A percentile compares a stretch with the other conserved stretches of the same genome.
phyloP scores from a whole-genome alignment of 1,284 basidiomycete species.

The Ganoderma lingzhi region DNA sequence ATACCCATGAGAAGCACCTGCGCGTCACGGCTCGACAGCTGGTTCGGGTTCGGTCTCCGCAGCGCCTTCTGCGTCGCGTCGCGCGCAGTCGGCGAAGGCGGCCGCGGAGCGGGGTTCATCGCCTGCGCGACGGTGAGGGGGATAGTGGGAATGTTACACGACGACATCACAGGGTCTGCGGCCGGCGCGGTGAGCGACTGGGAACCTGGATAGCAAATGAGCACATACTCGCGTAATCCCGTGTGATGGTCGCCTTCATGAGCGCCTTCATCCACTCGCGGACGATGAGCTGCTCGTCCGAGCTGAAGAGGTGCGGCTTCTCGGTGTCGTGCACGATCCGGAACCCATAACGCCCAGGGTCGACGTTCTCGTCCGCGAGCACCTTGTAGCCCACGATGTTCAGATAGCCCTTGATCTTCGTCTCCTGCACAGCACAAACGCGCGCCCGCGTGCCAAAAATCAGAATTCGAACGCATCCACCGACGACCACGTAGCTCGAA shows the following conservation, averaged over 20 bases:
- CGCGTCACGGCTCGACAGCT: constrained; percentile 88
- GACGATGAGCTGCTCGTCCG: constrained; percentile 84
- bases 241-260: constrained; percentile 97
- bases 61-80: constrained; percentile 91
- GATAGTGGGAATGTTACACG: constrained; percentile 97
- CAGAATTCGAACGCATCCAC: constrained; percentile 12
- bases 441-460: constrained; percentile 13
- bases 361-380: constrained; percentile 90
- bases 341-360: constrained; percentile 96
- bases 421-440: constrained; percentile 64
- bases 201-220: constrained; percentile 6
- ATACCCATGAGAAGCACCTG: constrained; percentile 82
- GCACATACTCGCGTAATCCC: constrained; percentile 86
- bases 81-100: constrained; percentile 90
- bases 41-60: constrained; percentile 88
- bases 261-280: constrained; percentile 99
- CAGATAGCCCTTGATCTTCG: constrained; percentile 95
- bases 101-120: constrained; percentile 94
- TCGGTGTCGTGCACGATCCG: constrained; percentile 91
- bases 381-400: constrained; percentile 94
- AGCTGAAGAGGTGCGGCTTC: constrained; percentile 92
- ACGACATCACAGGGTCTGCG: constrained; percentile 92
- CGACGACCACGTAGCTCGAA: constrained; percentile 9
- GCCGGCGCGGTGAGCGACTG: constrained; percentile 9
- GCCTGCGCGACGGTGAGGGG: constrained; percentile 94